These are phyloP conservation scores for Monilinia laxa DNA, from an alignment of 2,329 filamentous ascomycete species.

Conservation along the genomic window DNA sequence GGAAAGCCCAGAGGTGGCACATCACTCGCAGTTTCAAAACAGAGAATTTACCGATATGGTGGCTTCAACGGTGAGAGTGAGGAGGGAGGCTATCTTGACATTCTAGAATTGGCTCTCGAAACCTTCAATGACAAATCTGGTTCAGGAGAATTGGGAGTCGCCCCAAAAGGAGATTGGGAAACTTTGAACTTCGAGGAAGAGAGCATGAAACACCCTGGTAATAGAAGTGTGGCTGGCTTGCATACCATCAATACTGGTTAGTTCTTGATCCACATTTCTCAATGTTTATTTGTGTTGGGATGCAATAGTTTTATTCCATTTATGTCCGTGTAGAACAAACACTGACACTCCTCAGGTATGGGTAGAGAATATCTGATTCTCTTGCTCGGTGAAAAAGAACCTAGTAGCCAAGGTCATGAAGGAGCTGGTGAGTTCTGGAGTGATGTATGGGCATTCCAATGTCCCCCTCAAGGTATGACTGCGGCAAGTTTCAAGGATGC, in stretches of 20 bases:
- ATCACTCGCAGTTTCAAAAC: constrained; percentile 62
- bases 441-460: constrained; percentile 65
- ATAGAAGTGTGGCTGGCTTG: constrained; percentile 55
- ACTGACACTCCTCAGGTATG: constrained; percentile 36
- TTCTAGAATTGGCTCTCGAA: constrained; percentile 58
- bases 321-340: background rate
- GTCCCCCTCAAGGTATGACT: constrained; percentile 55
- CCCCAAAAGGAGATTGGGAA: constrained; percentile 55
- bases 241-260: constrained; percentile 55
- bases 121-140: constrained; percentile 52
- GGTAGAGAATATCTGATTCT: constrained; percentile 63
- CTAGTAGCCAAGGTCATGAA: constrained; percentile 50
- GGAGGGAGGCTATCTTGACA: constrained; percentile 70
- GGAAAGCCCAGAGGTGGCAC: constrained; percentile 65
- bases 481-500: constrained; percentile 56
- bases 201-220: constrained; percentile 49
- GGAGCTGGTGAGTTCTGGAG: constrained; percentile 55
- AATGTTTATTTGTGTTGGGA: background rate
- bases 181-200: constrained; percentile 49
- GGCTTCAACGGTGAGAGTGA: constrained; percentile 72
- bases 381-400: constrained; percentile 57
- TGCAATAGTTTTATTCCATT: background rate
- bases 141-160: constrained; percentile 51
- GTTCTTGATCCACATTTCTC: background rate
- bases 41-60: constrained; percentile 73